Evolutionary conservation across 2,329 filamentous ascomycete species (phyloP).

Genomic region (Calonectria henricotiae): DNA sequence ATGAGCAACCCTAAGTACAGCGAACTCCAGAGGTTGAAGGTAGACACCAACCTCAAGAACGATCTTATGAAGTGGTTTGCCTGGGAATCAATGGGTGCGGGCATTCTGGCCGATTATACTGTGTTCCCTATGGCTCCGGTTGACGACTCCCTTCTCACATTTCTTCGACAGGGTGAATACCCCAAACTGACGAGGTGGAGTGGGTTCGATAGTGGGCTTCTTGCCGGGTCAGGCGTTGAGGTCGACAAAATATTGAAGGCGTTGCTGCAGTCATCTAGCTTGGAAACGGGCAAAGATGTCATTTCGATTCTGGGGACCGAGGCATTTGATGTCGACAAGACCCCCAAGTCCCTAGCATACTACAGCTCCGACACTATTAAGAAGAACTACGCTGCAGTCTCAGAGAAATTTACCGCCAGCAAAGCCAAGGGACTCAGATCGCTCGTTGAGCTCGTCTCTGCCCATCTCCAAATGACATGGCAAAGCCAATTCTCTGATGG

Average conservation of each 20-base stretch:
- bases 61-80: conserved; percentile 91
- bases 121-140: conserved; percentile 87
- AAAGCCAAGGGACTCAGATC: conserved; percentile 75
- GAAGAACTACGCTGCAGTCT: conserved; percentile 78
- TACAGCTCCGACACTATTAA: conserved; percentile 79
- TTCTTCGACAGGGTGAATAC: conserved; percentile 83
- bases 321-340: conserved; percentile 76
- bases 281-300: conserved; percentile 75
- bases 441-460: conserved; percentile 84
- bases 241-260: conserved; percentile 76
- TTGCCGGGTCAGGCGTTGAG: conserved; percentile 78
- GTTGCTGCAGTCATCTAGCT: conserved; percentile 68
- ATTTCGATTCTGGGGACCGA: conserved; percentile 73
- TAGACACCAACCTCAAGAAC: conserved; percentile 75
- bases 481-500: conserved; percentile 84
- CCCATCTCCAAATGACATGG: conserved; percentile 89
- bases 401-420: conserved; percentile 72
- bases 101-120: conserved; percentile 84
- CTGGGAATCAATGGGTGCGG: conserved; percentile 92
- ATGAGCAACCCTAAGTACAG: conserved; percentile 86
- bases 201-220: conserved; percentile 79
- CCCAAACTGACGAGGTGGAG: conserved; percentile 83
- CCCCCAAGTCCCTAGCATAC: conserved; percentile 80
- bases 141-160: conserved; percentile 80
- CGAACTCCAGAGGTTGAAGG: conserved; percentile 75